Conservation (phyloP, 441 rosid species). For the Gossypium laxum region DNA sequence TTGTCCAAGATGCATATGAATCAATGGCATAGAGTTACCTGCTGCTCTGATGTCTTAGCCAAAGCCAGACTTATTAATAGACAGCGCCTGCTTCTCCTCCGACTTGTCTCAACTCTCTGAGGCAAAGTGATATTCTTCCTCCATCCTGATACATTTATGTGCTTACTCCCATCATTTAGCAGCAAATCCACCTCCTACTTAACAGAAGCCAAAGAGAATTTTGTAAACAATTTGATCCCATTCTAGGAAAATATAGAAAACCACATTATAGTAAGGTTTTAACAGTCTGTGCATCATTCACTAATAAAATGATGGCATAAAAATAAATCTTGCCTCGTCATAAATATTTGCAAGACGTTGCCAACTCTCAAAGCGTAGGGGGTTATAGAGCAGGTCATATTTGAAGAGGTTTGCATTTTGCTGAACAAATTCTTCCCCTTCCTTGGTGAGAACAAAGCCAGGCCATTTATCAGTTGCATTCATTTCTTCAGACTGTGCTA, state of each 20-base stretch:
- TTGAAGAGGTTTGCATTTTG: conserved; percentile 81
- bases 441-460: conserved; percentile 93
- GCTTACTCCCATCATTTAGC: conserved; percentile 99
- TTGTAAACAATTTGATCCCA: conserved; percentile 11
- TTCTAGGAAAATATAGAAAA: conserved; percentile 12
- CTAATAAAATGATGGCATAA: conserved; percentile 11
- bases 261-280: conserved; percentile 2
- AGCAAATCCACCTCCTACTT: conserved; percentile 93
- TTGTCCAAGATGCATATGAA: background rate
- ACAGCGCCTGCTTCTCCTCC: conserved; percentile 96
- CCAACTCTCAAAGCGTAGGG: conserved; percentile 94
- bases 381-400: conserved; percentile 84
- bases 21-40: conserved; percentile 39
- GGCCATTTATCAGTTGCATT: conserved; percentile 98
- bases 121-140: conserved; percentile 70
- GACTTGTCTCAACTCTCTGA: conserved; percentile 83
- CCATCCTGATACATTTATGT: conserved; percentile 87
- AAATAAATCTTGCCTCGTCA: conserved; percentile 67
- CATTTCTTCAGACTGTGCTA: conserved; percentile 92
- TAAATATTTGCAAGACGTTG: conserved; percentile 87
- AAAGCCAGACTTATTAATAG: conserved; percentile 90
- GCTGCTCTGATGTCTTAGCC: conserved; percentile 70
- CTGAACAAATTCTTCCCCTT: conserved; percentile 97
- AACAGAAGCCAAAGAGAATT: conserved; percentile 25
- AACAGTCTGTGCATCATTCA: background rate